Evolutionary conservation across 176 grass and related monocot genomes (phyloP), one percentile per base, ranked within the genome.

Genomic region (Musa schizocarpa): DNA sequence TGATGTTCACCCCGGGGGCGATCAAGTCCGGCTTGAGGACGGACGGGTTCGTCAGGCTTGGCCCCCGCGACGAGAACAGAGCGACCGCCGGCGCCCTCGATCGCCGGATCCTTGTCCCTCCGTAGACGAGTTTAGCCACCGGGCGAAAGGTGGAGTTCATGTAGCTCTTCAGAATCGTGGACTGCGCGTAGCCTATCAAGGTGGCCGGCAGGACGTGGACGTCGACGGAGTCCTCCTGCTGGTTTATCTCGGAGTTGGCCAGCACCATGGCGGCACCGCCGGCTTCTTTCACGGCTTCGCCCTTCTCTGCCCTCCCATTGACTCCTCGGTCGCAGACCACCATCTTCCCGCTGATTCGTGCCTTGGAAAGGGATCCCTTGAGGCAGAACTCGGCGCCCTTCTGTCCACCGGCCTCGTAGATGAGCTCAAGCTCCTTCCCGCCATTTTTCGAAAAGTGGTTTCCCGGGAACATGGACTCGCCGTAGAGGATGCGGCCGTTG

Each of bases 401-500:
- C 58, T 72, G 79, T 77, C 87, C 87, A 59, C 85, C 79, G 23
- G 51, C 50, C 63, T 79, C 85, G 21, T 92, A 92, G 34, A 92
- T 74, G 49, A 92, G 80, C 81, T 92, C 85, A 21, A 96, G 74
- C 53, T 69, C 74, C 79, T 88, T 90, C 85, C 81, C 85, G 68
- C 87, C 77, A 64, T 86, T 86, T 90, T 90, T 88, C 73, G 82
- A 88, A 86, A 80, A 78, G 29, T 65, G 69, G 71, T 82, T 82
- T 54, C 87, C 90, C 6, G 90, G 87, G 66, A 81, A 92, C 93
- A 96, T 90, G 73, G 93, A 96, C 71, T 96, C 93, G 26, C 93
- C 90, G 75, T 92, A 96, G 57, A 96, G 61, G 43, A 92, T 55
- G 22, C 68, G 69, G 1, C 87, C 87, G 64, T 88, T 83, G 54